Evolutionary conservation across 805 yeast genomes (phyloP).

Genomic region (Candida railenensis): DNA sequence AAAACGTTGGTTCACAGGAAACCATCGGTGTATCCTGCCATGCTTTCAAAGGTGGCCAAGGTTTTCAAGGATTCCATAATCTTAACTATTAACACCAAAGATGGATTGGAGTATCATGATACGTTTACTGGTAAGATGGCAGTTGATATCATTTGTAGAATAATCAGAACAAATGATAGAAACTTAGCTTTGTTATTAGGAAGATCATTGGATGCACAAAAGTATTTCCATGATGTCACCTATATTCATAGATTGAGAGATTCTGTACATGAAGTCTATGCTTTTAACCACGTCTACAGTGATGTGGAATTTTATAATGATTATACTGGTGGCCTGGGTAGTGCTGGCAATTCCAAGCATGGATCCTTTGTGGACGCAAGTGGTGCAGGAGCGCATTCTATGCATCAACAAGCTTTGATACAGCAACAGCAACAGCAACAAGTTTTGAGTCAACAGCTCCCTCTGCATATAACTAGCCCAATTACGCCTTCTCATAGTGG

Average conservation of each 20-base stretch:
- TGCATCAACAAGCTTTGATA: constrained; percentile 16
- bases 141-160: constrained; percentile 82
- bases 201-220: constrained; percentile 90
- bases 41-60: constrained; percentile 80
- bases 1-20: constrained; percentile 50
- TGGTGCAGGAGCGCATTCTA: constrained; percentile 10
- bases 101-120: constrained; percentile 88
- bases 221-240: constrained; percentile 91
- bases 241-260: constrained; percentile 92
- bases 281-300: constrained; percentile 61
- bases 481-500: constrained; percentile 13
- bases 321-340: constrained; percentile 21
- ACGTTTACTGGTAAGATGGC: constrained; percentile 94
- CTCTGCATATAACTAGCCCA: constrained; percentile 14
- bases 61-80: constrained; percentile 69
- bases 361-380: constrained; percentile 24
- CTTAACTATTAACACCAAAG: constrained; percentile 78
- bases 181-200: constrained; percentile 87
- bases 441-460: constrained; percentile 14
- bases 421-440: constrained; percentile 15
- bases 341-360: constrained; percentile 24
- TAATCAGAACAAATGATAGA: constrained; percentile 87
- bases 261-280: constrained; percentile 83
- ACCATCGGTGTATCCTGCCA: constrained; percentile 86
- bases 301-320: constrained; percentile 43